Evolutionary conservation across 257 asterid species (phyloP).

Genomic region (Forsythia suspensa): DNA sequence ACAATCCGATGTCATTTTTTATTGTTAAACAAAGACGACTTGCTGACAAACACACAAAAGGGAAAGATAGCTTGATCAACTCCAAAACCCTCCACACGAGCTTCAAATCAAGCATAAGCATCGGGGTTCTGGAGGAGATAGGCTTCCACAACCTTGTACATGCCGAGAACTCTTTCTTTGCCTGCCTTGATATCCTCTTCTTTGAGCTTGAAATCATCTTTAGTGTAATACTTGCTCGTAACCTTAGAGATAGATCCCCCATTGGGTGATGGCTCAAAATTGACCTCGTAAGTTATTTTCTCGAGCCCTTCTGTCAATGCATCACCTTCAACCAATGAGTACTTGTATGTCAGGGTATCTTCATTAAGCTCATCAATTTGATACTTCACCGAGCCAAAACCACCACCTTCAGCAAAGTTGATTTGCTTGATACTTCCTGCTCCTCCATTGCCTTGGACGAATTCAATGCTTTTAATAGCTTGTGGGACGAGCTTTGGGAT

Average conservation of each 20-base stretch:
- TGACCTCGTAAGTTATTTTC: slow-evolving; percentile 19
- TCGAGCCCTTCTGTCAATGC: slow-evolving; percentile 19
- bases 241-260: slow-evolving; percentile 16
- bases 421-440: slow-evolving; percentile 22
- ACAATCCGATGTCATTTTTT: not conserved
- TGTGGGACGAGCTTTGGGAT: slow-evolving; percentile 17
- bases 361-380: slow-evolving; percentile 13
- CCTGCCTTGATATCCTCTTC: slow-evolving; percentile 22
- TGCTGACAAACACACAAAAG: not conserved
- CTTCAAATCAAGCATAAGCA: slow-evolving; percentile 11
- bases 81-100: not conserved
- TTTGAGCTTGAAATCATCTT: slow-evolving; percentile 10
- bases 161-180: slow-evolving; percentile 12
- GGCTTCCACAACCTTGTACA: slow-evolving; percentile 20
- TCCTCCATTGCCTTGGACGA: slow-evolving; percentile 12
- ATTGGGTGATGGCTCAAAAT: slow-evolving; percentile 5
- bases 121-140: slow-evolving; percentile 12
- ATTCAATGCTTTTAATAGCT: slow-evolving; percentile 16
- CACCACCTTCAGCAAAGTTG: slow-evolving; percentile 18
- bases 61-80: not conserved
- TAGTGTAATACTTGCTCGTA: slow-evolving; percentile 11
- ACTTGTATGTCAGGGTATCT: slow-evolving; percentile 1
- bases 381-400: slow-evolving; percentile 1
- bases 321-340: slow-evolving; percentile 17
- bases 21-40: not conserved